These are phyloP conservation scores for Fusarium sp. DNA, from an alignment of 2,329 filamentous ascomycete genomes.

Conservation along the genomic window DNA sequence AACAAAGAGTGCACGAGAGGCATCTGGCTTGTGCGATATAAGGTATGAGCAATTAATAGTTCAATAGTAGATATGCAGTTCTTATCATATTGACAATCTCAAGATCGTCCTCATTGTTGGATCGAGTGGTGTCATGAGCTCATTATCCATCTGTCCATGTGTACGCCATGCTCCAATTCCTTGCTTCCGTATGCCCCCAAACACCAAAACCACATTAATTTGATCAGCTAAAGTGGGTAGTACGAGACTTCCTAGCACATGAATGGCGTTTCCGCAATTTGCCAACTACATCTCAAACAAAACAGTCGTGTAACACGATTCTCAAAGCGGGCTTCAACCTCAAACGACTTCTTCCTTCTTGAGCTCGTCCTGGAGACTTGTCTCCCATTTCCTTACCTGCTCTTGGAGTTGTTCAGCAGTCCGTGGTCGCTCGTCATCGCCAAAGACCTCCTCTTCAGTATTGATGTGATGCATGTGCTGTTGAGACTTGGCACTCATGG, in stretches of 20 bases:
- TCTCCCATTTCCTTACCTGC: slow-evolving; percentile 35
- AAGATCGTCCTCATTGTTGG: slow-evolving; percentile 4
- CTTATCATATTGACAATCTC: slow-evolving; percentile 3
- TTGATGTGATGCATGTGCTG: slow-evolving; percentile 31
- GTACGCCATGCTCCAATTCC: background rate
- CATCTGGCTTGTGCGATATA: background rate
- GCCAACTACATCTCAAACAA: slow-evolving; percentile 7
- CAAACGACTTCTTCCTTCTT: slow-evolving; percentile 36
- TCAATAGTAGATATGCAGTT: slow-evolving; percentile 3
- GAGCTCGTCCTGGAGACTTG: slow-evolving; percentile 32
- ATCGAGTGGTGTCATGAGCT: background rate
- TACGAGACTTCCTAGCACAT: slow-evolving; percentile 1
- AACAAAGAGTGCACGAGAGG: background rate
- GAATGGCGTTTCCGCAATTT: background rate
- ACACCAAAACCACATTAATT: background rate
- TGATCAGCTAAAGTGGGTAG: background rate
- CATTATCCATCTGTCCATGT: slow-evolving; percentile 13
- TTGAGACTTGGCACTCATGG: slow-evolving; percentile 21
- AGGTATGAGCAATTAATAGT: background rate
- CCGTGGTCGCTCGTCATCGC: slow-evolving; percentile 39
- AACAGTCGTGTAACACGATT: slow-evolving; percentile 5
- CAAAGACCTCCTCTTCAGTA: slow-evolving; percentile 40
- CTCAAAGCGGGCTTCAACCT: background rate
- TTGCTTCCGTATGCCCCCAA: background rate
- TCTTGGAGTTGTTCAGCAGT: slow-evolving; percentile 29